Base-by-base conservation (phyloP, 257 asterid species). In the Orobanche coerulescens region DNA sequence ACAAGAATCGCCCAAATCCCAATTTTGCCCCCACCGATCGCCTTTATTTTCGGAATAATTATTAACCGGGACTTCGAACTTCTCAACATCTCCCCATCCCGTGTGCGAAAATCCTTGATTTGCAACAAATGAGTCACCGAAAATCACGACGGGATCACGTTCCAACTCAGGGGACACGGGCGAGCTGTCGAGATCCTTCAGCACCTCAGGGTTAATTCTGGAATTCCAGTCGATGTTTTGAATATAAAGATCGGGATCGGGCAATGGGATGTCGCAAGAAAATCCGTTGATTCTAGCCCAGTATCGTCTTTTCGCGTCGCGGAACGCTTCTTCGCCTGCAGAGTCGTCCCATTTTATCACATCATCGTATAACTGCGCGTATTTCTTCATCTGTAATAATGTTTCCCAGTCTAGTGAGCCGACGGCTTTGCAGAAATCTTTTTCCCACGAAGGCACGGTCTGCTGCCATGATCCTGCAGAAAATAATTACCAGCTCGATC, bases 331-430 rank as follows among this genome's bases (percentile, higher is more conserved):
- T 62, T 80, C 69, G 19, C 80, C 90, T 15, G 92, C 95, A 2
- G 90, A 88, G 73, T 80, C 90, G 28, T 88, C 52, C 96, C 96
- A 88, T 9, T 73, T 64, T 0, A 76, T 37, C 65, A 88, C 82
- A 1, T 80, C 71, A 0, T 71, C 78, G 16, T 71, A 81, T 2
- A 83, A 73, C 73, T 78, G 74, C 26, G 42, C 55, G 20, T 10
- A 76, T 65, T 67, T 75, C 76, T 78, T 82, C 74, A 33, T 52
- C 16, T 75, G 68, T 61, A 83, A 1, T 2, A 85, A 4, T 2
- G 44, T 62, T 23, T 62, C 81, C 96, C 94, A 88, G 58, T 81
- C 82, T 15, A 85, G 36, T 9, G 66, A 57, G 42, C 95, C 88
- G 4, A 81, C 80, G 10, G 25, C 79, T 73, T 73, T 83, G 79